Base-by-base conservation (phyloP, 2,329 filamentous ascomycete species). In the Paracoccidioides brasiliensis region DNA sequence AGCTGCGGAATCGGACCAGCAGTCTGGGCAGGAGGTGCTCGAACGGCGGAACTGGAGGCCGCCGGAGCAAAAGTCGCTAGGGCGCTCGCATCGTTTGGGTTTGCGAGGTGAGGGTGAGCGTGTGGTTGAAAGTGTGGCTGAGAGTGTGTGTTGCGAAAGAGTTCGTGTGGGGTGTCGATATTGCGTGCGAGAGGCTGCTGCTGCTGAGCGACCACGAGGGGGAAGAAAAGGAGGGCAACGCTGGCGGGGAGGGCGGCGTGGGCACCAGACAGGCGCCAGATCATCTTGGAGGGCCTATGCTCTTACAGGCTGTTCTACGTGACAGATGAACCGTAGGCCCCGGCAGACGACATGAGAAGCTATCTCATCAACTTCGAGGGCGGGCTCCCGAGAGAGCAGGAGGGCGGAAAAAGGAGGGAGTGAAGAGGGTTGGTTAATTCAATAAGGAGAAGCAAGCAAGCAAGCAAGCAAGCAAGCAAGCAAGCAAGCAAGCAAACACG, bases 41-140 rank as follows among this genome's bases (percentile, higher is more conserved):
- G 82, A 80, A 96, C 90, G 87, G 89, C 82, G 78, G 82, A 76
- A 67, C 76, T 70, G 62, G 75, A 71, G 65, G 73, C 76, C 77
- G 85, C 90, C 88, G 89, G 90, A 95, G 91, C 90, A 80, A 90
- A 85, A 86, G 90, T 93, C 82, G 86, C 86, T 80, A 93, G 80
- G 87, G 90, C 90, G 90, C 89, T 90, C 88, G 84, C 88, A 85
- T 93, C 78, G 68, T 75, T 70, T 64, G 70, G 67, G 33, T 55
- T 58, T 53, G 53, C 57, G 43, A 50, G 30, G 14, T 35, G 41
- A 8, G 55, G 42, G 30, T 49, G 43, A 37, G 53, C 41, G 15
- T 52, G 54, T 52, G n/a, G 12, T 35, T 46, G 48, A 22, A 40
- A 10, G 15, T 55, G 54, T 52, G 30, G 22, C 41, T 46, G 52